Base-by-base conservation (phyloP, 257 asterid species). In the Solanum rostratum region DNA sequence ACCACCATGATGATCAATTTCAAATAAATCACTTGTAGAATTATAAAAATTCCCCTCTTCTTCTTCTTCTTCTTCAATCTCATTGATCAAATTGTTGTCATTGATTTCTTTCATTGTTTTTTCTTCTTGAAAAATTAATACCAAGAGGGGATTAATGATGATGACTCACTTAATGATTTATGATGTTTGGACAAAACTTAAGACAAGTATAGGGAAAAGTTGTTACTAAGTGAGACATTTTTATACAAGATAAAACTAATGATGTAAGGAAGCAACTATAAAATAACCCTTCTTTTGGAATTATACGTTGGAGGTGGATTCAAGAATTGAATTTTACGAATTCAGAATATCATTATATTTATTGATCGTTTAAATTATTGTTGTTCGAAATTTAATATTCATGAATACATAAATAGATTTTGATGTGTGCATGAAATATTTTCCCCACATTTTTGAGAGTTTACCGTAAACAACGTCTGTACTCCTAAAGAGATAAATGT, bases 1-100 rank as follows among this genome's bases (percentile, higher is more conserved):
- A 20, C 85, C 93, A 50, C 85, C 3, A 69, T 88, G 6, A 88
- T 88, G 19, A 27, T 49, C 82, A 46, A 76, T 76, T 49, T 76
- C 82, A 76, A 76, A 76, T 41, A 76, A 49, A 24, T 76, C 82
- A 76, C 82, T 49, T 49, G 82, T 27, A 0, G 82, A 76, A 76
- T 76, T 24, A 49, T 45, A 73, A 14, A 22, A 13, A 1, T 22
- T 46, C 81, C 9, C 81, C 39, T 71, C 53, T 0, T 18, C 24
- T 6, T 68, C 49, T 33, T 49, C 60, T 37, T 69, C 50, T 76
- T 76, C 82, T 49, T 49, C 62, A 76, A 76, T 76, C 30, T 76
- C 82, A 76, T 76, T 76, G 27, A 15, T 14, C 24, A 27, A 46
- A 74, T 5, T 24, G 7, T 46, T 46, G 43, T 15, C 22, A 45